A percentile compares a stretch with the other conserved stretches of the same genome.
These are phyloP conservation scores for Penicillium bialowiezense DNA, from an alignment of 495 filamentous ascomycete species.

Conservation along the genomic window DNA sequence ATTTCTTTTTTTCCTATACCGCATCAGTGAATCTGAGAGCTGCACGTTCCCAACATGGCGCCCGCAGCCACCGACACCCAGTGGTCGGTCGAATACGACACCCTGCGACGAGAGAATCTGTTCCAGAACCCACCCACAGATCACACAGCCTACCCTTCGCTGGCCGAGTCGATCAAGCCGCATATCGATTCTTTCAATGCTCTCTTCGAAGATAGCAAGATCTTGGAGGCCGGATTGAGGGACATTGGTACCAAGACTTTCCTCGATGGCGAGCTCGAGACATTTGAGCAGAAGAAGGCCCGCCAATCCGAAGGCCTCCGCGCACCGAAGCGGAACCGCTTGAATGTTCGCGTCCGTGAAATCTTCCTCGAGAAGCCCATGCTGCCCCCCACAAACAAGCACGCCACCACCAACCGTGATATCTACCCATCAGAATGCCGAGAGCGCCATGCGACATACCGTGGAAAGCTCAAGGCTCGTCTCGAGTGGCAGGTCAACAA, in stretches of 20 bases:
- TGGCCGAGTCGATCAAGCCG: constrained; percentile 78
- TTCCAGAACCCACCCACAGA: constrained; percentile 87
- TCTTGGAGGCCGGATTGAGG: constrained; percentile 71
- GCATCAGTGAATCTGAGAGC: constrained; percentile 9
- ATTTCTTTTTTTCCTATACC: constrained; percentile 15
- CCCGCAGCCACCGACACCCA: constrained; percentile 59
- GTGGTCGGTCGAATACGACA: constrained; percentile 83
- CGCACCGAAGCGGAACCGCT: constrained; percentile 60
- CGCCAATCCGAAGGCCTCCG: constrained; percentile 43
- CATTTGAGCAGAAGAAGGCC: constrained; percentile 36
- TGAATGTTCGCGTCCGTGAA: constrained; percentile 71
- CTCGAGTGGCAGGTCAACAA: constrained; percentile 83
- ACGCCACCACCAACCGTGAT: constrained; percentile 68
- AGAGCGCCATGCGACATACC: constrained; percentile 89
- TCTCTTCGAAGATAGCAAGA: constrained; percentile 66
- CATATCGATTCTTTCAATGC: constrained; percentile 96
- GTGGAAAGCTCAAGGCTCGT: constrained; percentile 76
- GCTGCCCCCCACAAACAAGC: constrained; percentile 77
- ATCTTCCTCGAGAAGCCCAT: constrained; percentile 73
- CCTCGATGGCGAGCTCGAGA: constrained; percentile 68
- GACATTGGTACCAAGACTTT: constrained; percentile 90
- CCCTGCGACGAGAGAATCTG: constrained; percentile 75
- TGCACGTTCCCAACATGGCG: constrained; percentile 36
- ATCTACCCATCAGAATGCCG: constrained; percentile 91
- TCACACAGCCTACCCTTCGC: constrained; percentile 79